Conservation (phyloP, 2,329 filamentous ascomycete genomes). For the Periconia sp. region DNA sequence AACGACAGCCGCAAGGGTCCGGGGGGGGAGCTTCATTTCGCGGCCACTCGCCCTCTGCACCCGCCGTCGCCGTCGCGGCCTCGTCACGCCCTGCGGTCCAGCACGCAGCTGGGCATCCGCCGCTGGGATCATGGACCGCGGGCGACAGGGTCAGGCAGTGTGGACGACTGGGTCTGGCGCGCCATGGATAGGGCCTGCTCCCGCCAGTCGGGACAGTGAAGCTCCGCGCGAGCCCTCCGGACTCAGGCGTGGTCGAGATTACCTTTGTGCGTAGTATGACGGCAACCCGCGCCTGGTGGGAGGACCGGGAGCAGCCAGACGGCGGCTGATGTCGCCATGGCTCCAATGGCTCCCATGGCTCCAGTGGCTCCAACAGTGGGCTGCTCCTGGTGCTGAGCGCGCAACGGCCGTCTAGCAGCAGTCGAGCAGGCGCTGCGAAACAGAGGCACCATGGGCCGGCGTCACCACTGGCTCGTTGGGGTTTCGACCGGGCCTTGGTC, state of each 20-base stretch:
- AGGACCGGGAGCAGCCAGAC: background rate
- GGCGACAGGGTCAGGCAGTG: too few species aligned
- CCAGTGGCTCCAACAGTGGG: too few species aligned
- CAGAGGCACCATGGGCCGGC: conserved; percentile 4
- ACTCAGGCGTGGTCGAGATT: too few species aligned
- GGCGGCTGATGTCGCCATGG: too few species aligned
- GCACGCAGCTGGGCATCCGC: too few species aligned
- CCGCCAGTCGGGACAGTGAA: conserved; percentile 13
- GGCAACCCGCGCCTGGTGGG: conserved; percentile 1
- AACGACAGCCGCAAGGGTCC: conserved; percentile 19
- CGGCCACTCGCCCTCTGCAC: conserved; percentile 7
- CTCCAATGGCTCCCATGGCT: too few species aligned
- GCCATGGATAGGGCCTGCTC: conserved; percentile 15
- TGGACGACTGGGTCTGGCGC: conserved; percentile 10
- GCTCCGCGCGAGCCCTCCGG: conserved; percentile 17
- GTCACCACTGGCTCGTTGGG: conserved; percentile 21
- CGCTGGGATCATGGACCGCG: too few species aligned
- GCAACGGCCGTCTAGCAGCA: background rate
- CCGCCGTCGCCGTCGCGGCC: conserved; percentile 1
- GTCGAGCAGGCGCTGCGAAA: background rate
- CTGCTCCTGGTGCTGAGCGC: too few species aligned
- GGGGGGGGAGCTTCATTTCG: conserved; percentile 13
- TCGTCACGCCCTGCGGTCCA: too few species aligned
- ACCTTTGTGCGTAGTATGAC: too few species aligned
- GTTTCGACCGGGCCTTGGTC: conserved; percentile 28